Percentiles rank a stretch among this genome's conserved stretches.
Conservation (phyloP, 75 land plant genomes). For the Isoetes taiwanensis region DNA sequence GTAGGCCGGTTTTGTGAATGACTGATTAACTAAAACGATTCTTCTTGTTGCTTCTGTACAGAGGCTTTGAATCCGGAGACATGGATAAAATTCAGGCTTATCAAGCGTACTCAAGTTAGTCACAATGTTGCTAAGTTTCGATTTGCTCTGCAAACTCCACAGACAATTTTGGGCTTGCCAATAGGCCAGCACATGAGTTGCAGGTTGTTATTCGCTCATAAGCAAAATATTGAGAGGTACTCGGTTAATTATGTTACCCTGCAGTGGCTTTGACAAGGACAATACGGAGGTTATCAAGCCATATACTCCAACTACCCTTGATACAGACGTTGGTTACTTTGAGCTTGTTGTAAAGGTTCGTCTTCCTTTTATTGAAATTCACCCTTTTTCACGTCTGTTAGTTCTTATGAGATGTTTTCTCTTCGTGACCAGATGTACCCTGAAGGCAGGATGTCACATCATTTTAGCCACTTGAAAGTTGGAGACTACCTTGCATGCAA, state of each 20-base stretch:
- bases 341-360: slow-evolving; percentile 81
- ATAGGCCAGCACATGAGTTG: slow-evolving; percentile 91
- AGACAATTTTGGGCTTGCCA: slow-evolving; percentile 79
- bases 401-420: no score
- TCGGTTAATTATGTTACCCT: no score
- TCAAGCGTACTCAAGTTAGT: slow-evolving; percentile 52
- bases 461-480: slow-evolving; percentile 46
- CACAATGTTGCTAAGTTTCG: slow-evolving; percentile 77
- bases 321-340: slow-evolving; percentile 71
- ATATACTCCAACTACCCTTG: slow-evolving; percentile 87
- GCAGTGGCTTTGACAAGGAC: slow-evolving; percentile 65
- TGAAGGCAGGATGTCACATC: slow-evolving; percentile 69
- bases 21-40: no score
- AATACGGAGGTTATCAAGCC: slow-evolving; percentile 77
- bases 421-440: slow-evolving; percentile 43
- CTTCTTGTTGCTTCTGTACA: no score
- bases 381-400: no score
- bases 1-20: no score
- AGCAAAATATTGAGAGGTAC: not conserved
- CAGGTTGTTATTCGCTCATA: slow-evolving; percentile 26
- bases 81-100: slow-evolving; percentile 69
- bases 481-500: slow-evolving; percentile 62
- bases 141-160: slow-evolving; percentile 69
- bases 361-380: not conserved
- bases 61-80: slow-evolving; percentile 70